Base-by-base conservation (phyloP, 1,139 yeast genomes). In the Starmera stellimalicola region DNA sequence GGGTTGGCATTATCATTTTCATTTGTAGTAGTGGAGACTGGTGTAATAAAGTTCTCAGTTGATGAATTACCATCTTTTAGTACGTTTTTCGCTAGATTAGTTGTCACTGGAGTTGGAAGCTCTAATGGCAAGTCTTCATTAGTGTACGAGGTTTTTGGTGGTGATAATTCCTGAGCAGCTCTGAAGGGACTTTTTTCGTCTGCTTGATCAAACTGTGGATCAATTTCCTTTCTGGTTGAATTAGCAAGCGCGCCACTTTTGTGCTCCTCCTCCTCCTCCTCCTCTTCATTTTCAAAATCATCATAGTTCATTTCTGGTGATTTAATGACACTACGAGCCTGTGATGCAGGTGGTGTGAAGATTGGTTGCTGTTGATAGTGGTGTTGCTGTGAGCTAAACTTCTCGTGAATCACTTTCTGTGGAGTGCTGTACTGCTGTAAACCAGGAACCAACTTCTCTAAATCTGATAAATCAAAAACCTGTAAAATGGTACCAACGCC, bases 401-500 rank as follows among this genome's bases (percentile, higher is more conserved):
- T 41, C 7, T 41, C 46, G 22, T 40, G 44, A 26, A 34, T 25
- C 6, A 32, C 5, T 18, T 36, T 31, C 27, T 40, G 39, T 23
- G 52, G 46, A 9, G 52, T 43, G 26, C 44, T 33, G 29, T 48
- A 37, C 34, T 45, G 47, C 31, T 50, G 41, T 28, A 61, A 45
- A 1, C 58, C 62, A 1, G 65, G 64, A 30, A 63, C 52, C 12
- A 52, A 34, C 17, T 49, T 51, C 15, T 47, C 47, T 31, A 62
- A 37, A 23, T 47, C 47, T 1, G 55, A 37, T 17, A 79, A 50
- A 45, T 80, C 85, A 45, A 80, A 66, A 40, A 75, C 76, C 46
- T 71, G 78, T 31, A 81, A 59, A 56, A 79, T 70, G 4, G 91
- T 77, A 25, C 71, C 70, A 36, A 59, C 62, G n/a, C 65, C 64